Conservation (phyloP, 805 yeast species). For the Zygoascus tannicola region DNA sequence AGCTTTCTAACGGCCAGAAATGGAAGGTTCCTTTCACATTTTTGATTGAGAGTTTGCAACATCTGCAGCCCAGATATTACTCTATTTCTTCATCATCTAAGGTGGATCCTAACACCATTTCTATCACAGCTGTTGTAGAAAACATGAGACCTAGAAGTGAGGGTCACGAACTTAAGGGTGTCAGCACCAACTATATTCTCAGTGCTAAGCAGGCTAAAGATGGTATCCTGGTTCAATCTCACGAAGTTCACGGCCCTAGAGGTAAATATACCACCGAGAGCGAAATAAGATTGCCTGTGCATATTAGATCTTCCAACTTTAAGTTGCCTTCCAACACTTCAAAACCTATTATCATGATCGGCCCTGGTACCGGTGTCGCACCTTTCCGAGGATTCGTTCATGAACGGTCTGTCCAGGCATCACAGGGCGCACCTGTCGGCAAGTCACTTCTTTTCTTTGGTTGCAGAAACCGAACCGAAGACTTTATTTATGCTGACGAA, state of each 20-base stretch:
- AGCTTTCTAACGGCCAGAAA: conserved; percentile 50
- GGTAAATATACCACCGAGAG: conserved; percentile 34
- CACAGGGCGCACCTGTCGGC: conserved; percentile 51
- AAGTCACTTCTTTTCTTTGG: conserved; percentile 76
- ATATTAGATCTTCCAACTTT: conserved; percentile 89
- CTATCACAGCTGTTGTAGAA: conserved; percentile 90
- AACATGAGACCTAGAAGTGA: conserved; percentile 32
- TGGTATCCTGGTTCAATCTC: conserved; percentile 23
- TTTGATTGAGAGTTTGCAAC: conserved; percentile 69
- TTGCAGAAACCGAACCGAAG: conserved; percentile 69
- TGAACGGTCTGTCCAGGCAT: conserved; percentile 60
- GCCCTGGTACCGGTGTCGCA: conserved; percentile 99
- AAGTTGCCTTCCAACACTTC: conserved; percentile 80
- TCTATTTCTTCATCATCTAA: conserved; percentile 88
- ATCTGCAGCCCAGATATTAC: conserved; percentile 88
- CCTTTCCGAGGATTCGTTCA: conserved; percentile 94
- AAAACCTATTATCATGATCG: conserved; percentile 82
- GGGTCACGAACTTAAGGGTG: conserved; percentile 58
- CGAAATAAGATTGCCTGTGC: conserved; percentile 63
- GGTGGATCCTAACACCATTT: conserved; percentile 63
- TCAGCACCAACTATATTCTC: conserved; percentile 79
- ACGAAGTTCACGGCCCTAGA: conserved; percentile 72
- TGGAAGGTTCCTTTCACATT: conserved; percentile 88
- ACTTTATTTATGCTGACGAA: conserved; percentile 79
- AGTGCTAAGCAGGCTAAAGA: conserved; percentile 57